Evolutionary conservation across 2,329 filamentous ascomycete species (phyloP).

Genomic region (Corynespora cassiicola): DNA sequence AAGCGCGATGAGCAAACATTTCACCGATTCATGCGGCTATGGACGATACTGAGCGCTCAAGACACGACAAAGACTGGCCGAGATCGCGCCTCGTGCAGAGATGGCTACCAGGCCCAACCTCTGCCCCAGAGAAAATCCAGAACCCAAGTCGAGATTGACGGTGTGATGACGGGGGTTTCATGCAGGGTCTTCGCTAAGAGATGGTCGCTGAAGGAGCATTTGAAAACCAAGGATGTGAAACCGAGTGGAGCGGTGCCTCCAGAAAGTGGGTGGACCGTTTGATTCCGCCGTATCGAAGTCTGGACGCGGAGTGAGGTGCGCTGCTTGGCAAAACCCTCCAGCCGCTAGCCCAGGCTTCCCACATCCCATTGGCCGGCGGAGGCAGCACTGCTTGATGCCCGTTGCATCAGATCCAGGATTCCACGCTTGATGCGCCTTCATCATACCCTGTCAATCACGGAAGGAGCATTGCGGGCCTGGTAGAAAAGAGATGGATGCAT

Average conservation of each 20-base stretch:
- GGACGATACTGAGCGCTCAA: not conserved
- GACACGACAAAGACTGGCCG: conserved; percentile 5
- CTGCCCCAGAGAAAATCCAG: conserved; percentile 3
- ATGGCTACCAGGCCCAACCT: conserved; percentile 5
- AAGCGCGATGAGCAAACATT: not conserved
- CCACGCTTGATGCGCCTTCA: too few relatives aligned
- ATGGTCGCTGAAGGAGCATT: conserved; percentile 6
- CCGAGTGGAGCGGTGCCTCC: conserved; percentile 11
- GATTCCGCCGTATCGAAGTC: conserved; percentile 12
- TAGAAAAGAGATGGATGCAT: too few relatives aligned
- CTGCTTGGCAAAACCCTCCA: conserved; percentile 10
- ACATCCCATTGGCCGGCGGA: conserved; percentile 8
- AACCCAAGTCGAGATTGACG: conserved; percentile 16
- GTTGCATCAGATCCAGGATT: too few relatives aligned
- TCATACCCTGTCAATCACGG: too few relatives aligned
- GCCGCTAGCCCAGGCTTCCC: conserved; percentile 8
- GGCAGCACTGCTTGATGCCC: too few relatives aligned
- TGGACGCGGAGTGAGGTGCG: conserved; percentile 9
- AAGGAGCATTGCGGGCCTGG: too few relatives aligned
- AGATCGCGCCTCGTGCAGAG: conserved; percentile 16
- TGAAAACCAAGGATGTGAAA: conserved; percentile 12
- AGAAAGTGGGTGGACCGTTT: conserved; percentile 13
- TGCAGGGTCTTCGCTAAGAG: conserved; percentile 20
- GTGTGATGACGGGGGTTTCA: conserved; percentile 8
- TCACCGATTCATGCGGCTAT: not conserved